These are phyloP conservation scores for Beauveria varroae DNA, from an alignment of 2,329 filamentous ascomycete species.

Conservation along the genomic window DNA sequence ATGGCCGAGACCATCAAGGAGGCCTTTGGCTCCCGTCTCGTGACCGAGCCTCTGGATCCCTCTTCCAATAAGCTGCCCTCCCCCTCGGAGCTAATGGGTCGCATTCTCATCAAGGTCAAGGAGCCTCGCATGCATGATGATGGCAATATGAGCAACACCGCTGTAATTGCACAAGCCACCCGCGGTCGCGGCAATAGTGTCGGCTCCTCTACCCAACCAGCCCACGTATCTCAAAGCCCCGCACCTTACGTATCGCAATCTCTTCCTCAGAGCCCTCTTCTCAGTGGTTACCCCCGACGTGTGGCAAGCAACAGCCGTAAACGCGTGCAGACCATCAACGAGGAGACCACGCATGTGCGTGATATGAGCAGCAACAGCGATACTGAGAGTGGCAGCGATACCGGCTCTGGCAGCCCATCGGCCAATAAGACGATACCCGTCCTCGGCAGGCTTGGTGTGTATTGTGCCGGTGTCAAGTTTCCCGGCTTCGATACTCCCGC, in stretches of 20 bases:
- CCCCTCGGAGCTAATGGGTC: slow-evolving; percentile 75
- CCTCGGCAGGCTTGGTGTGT: slow-evolving; percentile 79
- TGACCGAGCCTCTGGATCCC: slow-evolving; percentile 66
- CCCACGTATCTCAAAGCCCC: slow-evolving; percentile 50
- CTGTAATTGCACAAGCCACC: slow-evolving; percentile 28
- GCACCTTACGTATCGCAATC: slow-evolving; percentile 40
- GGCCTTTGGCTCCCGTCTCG: slow-evolving; percentile 71
- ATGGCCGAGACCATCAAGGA: slow-evolving; percentile 90
- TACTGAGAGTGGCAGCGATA: slow-evolving; percentile 62
- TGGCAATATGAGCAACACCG: slow-evolving; percentile 35
- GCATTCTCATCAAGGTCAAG: slow-evolving; percentile 92
- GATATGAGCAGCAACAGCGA: slow-evolving; percentile 65
- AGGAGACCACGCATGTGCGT: slow-evolving; percentile 47
- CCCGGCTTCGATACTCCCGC: slow-evolving; percentile 69
- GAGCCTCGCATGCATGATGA: slow-evolving; percentile 49
- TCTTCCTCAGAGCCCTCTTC: slow-evolving; percentile 46
- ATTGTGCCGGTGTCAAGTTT: slow-evolving; percentile 70
- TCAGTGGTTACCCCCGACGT: slow-evolving; percentile 42
- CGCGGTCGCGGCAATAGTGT: slow-evolving; percentile 61
- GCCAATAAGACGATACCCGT: slow-evolving; percentile 81
- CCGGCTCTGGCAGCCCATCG: slow-evolving; percentile 45
- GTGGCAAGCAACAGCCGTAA: slow-evolving; percentile 36
- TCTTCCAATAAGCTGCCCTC: slow-evolving; percentile 66
- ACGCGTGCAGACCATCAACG: slow-evolving; percentile 50
- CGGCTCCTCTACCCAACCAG: slow-evolving; percentile 54